Evolutionary conservation across 78 protist genomes (phyloP).

Genomic region (Chrysochromulina tobinii): DNA sequence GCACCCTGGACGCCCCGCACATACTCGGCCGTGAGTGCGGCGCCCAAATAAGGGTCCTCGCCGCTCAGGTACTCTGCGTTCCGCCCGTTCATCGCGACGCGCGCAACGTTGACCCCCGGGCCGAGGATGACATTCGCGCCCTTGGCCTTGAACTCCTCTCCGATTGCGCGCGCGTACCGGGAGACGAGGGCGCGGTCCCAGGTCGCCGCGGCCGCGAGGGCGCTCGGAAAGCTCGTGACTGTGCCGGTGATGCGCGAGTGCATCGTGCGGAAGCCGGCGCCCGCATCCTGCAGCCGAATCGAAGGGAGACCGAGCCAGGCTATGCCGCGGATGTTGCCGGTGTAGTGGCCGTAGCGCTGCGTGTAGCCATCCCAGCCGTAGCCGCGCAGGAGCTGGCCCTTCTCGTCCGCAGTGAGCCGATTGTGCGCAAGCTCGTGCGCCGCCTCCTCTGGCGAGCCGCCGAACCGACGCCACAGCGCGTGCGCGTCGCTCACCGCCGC

Average conservation of each 20-base stretch:
- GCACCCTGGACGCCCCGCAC: not conserved
- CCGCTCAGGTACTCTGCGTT: conserved; percentile 44
- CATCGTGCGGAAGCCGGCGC: conserved; percentile 39
- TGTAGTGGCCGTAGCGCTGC: not conserved
- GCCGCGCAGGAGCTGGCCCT: not conserved
- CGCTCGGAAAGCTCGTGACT: conserved; percentile 30
- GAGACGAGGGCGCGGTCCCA: conserved; percentile 11
- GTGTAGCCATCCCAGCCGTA: not conserved
- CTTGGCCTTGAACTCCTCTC: conserved; percentile 16
- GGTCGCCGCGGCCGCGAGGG: conserved; percentile 35
- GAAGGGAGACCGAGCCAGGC: conserved; percentile 27
- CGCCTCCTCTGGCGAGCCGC: not conserved
- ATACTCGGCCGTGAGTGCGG: not conserved
- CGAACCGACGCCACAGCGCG: not conserved
- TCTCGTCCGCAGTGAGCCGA: not conserved
- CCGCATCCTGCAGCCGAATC: conserved; percentile 44
- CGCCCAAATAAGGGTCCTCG: conserved; percentile 35
- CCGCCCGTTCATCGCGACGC: conserved; percentile 51
- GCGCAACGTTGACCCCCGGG: conserved; percentile 40
- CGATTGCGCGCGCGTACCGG: conserved; percentile 16
- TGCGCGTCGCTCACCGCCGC: not conserved
- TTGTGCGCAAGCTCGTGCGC: not conserved
- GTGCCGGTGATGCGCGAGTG: not conserved
- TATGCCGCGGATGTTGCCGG: conserved; percentile 14
- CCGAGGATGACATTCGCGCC: conserved; percentile 46